phyloP scores from a whole-genome alignment of 2,329 filamentous ascomycete species.

The Verticillium tricorpus region DNA sequence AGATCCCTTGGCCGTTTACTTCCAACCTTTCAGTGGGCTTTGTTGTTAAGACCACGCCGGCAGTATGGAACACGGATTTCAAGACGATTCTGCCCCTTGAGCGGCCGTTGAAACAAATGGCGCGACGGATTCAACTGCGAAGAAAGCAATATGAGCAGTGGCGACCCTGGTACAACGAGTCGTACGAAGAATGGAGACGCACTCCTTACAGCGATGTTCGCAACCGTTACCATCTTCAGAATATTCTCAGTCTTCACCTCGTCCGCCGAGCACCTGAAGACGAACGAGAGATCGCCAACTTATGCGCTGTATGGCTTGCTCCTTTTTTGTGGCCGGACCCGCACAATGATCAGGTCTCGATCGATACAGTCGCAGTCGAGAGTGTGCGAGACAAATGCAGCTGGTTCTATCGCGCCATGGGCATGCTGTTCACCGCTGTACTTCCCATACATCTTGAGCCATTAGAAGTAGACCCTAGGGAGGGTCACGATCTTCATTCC shows the following conservation, averaged over 20 bases:
- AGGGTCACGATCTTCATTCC: neutral
- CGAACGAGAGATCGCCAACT: neutral
- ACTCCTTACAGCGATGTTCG: slow-evolving; percentile 4
- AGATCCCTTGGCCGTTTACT: neutral
- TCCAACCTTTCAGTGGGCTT: neutral
- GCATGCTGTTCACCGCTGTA: slow-evolving; percentile 1
- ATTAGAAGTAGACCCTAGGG: neutral
- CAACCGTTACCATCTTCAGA: neutral
- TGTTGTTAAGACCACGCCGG: neutral
- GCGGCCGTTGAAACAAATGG: neutral
- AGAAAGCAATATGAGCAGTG: neutral
- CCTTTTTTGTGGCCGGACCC: neutral
- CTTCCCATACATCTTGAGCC: neutral
- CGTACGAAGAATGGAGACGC: slow-evolving; percentile 3
- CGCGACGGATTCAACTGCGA: neutral
- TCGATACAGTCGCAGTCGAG: neutral
- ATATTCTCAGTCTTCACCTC: neutral
- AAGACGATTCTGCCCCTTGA: neutral
- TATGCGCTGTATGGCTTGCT: neutral
- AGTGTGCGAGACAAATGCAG: neutral
- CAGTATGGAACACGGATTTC: neutral
- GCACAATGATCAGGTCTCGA: neutral
- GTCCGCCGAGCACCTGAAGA: neutral
- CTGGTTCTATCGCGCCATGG: slow-evolving; percentile 11
- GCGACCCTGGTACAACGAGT: slow-evolving; percentile 6